A percentile compares a stretch with the other conserved stretches of the same genome.
phyloP scores from a whole-genome alignment of 352 stramenopile genomes.

The Phytophthora rubi region DNA sequence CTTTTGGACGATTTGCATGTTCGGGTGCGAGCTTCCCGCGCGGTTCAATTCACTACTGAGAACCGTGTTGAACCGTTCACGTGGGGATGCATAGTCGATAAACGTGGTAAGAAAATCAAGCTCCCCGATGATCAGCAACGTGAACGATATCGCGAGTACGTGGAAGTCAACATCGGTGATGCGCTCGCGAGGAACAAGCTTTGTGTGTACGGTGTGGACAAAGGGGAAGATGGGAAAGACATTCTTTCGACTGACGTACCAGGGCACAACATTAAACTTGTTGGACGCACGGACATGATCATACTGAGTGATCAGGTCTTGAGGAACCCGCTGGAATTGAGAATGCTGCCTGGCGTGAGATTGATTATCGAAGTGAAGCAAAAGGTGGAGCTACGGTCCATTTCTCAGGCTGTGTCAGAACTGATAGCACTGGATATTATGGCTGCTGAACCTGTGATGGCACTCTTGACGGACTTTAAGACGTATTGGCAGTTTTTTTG shows the following conservation, averaged over 20 bases:
- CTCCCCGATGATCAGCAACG: constrained; percentile 30
- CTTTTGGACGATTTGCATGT: constrained; percentile 16
- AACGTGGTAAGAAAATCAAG: constrained; percentile 13
- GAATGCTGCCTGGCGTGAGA: constrained; percentile 21
- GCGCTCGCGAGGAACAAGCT: constrained; percentile 24
- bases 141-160: constrained; percentile 29
- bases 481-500: constrained; percentile 35
- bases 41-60: constrained; percentile 11
- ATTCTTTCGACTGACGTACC: constrained; percentile 28
- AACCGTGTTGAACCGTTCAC: constrained; percentile 30
- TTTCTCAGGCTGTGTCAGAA: constrained; percentile 25
- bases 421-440: constrained; percentile 35
- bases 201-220: constrained; percentile 14
- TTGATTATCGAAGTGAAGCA: constrained; percentile 37
- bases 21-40: constrained; percentile 11
- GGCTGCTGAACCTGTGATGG: constrained; percentile 24
- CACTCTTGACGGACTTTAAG: constrained; percentile 36
- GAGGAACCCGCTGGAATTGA: constrained; percentile 14
- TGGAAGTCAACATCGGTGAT: constrained; percentile 40
- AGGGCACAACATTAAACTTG: constrained; percentile 28
- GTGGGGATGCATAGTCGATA: constrained; percentile 27
- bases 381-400: constrained; percentile 18
- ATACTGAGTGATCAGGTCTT: constrained; percentile 31
- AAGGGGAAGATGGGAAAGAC: constrained; percentile 19
- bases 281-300: constrained; percentile 32